These are phyloP conservation scores for Colletotrichum agaves DNA, from an alignment of 2,329 filamentous ascomycete species.

Conservation along the genomic window DNA sequence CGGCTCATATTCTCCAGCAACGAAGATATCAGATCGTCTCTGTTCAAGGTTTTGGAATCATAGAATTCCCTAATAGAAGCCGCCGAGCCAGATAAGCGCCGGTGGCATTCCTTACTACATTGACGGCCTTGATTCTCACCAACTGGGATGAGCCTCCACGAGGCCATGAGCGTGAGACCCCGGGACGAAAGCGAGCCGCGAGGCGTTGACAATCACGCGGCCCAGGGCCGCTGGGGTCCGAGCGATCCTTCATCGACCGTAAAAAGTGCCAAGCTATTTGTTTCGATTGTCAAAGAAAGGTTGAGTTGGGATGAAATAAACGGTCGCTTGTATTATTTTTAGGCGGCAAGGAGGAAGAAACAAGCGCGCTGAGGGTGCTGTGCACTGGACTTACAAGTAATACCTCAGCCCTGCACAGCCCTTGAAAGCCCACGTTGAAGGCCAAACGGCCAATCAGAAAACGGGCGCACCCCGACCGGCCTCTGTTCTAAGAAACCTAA, in stretches of 20 bases:
- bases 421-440: neutral
- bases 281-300: constrained; percentile 2
- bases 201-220: constrained; percentile 25
- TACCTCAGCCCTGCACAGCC: constrained; percentile 32
- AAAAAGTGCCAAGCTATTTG: constrained; percentile 10
- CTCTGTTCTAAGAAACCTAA: constrained; percentile 6
- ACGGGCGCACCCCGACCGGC: constrained; percentile 6
- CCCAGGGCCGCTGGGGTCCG: neutral
- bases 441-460: constrained; percentile 14
- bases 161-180: neutral
- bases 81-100: neutral
- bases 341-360: constrained; percentile 11
- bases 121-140: neutral
- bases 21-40: neutral
- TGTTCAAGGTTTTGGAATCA: neutral
- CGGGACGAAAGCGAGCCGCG: constrained; percentile 30
- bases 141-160: neutral
- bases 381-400: neutral
- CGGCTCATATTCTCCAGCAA: neutral
- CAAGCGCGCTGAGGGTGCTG: constrained; percentile 27
- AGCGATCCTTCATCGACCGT: constrained; percentile 1
- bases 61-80: neutral
- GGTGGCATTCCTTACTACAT: neutral
- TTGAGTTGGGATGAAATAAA: constrained; percentile 19
- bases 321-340: constrained; percentile 34